Conservation (phyloP, 192 early-diverging fungal genomes). For the Dispira parvispora region DNA sequence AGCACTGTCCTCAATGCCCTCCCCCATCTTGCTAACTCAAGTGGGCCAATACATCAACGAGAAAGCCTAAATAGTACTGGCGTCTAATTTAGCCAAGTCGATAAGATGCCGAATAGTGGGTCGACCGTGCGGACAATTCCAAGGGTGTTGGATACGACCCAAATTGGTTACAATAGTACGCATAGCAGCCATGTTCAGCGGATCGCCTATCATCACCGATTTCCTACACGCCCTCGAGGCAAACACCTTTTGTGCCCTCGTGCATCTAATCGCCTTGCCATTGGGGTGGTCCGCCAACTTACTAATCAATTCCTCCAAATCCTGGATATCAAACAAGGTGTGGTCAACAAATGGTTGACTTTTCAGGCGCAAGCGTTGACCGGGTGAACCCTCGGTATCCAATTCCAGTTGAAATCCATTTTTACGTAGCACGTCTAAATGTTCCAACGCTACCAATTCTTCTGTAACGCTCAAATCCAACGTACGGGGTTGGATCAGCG, state of each 20-base stretch:
- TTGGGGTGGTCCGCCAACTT: constrained; percentile 26
- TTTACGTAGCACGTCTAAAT: constrained; percentile 42
- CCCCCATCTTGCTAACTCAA: too few relatives aligned
- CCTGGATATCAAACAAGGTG: constrained; percentile 50
- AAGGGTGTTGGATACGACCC: constrained; percentile 80
- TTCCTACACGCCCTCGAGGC: constrained; percentile 83
- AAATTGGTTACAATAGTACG: constrained; percentile 61
- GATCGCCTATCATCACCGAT: constrained; percentile 83
- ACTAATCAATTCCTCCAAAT: constrained; percentile 26
- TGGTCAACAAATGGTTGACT: constrained; percentile 61
- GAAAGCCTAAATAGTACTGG: too few relatives aligned
- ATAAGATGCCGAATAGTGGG: constrained; percentile 85
- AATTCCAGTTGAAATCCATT: constrained; percentile 73
- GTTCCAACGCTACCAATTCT: constrained; percentile 62
- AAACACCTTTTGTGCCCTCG: constrained; percentile 51
- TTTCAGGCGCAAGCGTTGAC: constrained; percentile 42
- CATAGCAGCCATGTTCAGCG: constrained; percentile 56
- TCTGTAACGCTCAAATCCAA: constrained; percentile 61
- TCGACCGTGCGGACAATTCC: constrained; percentile 96
- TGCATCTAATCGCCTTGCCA: constrained; percentile 41
- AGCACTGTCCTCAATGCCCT: too few relatives aligned
- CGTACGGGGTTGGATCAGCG: constrained; percentile 43
- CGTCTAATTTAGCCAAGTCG: constrained; percentile 17
- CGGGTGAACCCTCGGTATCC: constrained; percentile 36
- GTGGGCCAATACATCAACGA: too few relatives aligned